Evolutionary conservation across 305 asterid genomes (phyloP), one percentile per base, ranked within the genome.

Genomic region (Andrographis paniculata): DNA sequence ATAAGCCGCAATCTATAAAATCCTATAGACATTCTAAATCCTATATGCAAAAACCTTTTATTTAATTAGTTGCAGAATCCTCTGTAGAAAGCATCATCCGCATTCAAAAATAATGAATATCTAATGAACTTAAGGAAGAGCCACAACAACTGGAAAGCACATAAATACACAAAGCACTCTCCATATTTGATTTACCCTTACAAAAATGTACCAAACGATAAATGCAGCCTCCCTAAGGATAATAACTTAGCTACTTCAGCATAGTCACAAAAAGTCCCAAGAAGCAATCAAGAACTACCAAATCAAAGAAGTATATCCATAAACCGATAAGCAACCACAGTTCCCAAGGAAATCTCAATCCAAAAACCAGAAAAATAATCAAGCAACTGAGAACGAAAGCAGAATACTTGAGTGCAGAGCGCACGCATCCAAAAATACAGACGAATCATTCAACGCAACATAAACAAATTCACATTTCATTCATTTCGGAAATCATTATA

Each of bases 321-420:
- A 28, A 28, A 28, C 6, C n/a, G n/a, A n/a, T n/a, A n/a, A n/a
- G n/a, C n/a, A n/a, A 28, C 7, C 33, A 21, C 27, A 41, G 30
- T 19, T 52, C 21, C 60, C 1, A 14, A 36, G 13, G 60, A 30
- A 46, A 48, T 47, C 50, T 6, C 21, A 33, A 22, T 20, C 6
- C 24, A 48, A 47, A n/a, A 51, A 17, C 56, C 18, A 9, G 20
- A 44, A 17, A 13, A 24, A 30, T 8, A 45, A 38, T 5, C 18
- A 60, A 43, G 17, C 16, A 59, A 45, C 18, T 42, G 56, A 56
- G 14, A 24, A 21, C 45, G 21, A 22, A 50, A 37, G 43, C 56
- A 53, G 14, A 18, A 23, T 28, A 35, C 55, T 18, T 22, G 19
- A 21, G 46, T 35, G 20, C n/a, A 9, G 18, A 17, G n/a, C 33